phyloP scores from a whole-genome alignment of 2,329 filamentous ascomycete species.

The Setomelanomma holmii region DNA sequence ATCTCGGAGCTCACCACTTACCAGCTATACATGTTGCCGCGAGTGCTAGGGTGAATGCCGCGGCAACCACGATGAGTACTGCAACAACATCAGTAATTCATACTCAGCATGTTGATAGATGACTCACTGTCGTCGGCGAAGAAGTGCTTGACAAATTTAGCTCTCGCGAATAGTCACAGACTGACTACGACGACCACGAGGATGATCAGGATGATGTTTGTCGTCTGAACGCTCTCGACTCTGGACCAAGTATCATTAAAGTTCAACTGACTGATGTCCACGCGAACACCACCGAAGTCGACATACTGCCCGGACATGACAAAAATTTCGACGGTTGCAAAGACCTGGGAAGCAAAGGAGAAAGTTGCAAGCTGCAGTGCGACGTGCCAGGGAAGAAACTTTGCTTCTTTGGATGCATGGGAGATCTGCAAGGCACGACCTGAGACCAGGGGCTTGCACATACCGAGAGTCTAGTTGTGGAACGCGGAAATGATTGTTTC shows the following conservation, averaged over 20 bases:
- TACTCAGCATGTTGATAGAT: background rate
- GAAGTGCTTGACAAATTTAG: constrained; percentile 24
- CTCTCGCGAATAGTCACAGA: constrained; percentile 30
- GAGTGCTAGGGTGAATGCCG: constrained; percentile 32
- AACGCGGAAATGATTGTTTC: too few relatives aligned
- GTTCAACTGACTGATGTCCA: constrained; percentile 33
- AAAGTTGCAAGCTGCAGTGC: too few relatives aligned
- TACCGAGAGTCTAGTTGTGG: too few relatives aligned
- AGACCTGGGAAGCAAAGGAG: background rate
- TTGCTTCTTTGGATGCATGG: background rate
- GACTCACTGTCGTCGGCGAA: constrained; percentile 36
- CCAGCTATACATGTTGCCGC: constrained; percentile 31
- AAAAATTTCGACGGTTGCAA: background rate
- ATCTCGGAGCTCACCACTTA: constrained; percentile 10
- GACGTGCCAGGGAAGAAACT: background rate
- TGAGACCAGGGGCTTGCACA: background rate
- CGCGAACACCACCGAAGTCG: constrained; percentile 14
- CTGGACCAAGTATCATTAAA: constrained; percentile 27
- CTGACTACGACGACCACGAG: constrained; percentile 28
- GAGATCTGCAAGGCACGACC: background rate
- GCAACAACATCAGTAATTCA: background rate
- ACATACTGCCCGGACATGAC: background rate
- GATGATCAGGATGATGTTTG: constrained; percentile 27
- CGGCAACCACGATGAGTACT: constrained; percentile 35
- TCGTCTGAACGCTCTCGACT: constrained; percentile 13